phyloP scores from a whole-genome alignment of 108 stramenopile genomes.

The Craspedostauros australis region DNA sequence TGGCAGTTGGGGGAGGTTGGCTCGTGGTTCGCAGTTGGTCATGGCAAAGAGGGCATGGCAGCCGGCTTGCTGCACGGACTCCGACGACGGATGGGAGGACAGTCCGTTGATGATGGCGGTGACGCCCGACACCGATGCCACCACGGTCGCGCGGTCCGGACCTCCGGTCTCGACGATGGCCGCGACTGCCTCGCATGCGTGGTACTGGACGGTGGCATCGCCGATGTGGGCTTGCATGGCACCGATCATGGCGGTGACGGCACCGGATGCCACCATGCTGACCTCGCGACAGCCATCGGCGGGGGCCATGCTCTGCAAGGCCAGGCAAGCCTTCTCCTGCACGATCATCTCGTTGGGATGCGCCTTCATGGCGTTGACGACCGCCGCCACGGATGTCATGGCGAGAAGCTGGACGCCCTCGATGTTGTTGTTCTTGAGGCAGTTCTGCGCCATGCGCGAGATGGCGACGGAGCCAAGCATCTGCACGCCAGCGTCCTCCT shows the following conservation, averaged over 20 bases:
- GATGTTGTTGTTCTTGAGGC: not conserved
- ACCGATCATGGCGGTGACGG: constrained; percentile 70
- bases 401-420: constrained; percentile 13
- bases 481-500: constrained; percentile 85
- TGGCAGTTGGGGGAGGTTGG: constrained; percentile 64
- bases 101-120: constrained; percentile 75
- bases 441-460: constrained; percentile 21
- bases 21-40: constrained; percentile 41
- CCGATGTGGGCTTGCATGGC: constrained; percentile 89
- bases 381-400: constrained; percentile 57
- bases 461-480: constrained; percentile 79
- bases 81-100: constrained; percentile 55
- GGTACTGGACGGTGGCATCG: constrained; percentile 67
- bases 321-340: constrained; percentile 76
- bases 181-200: constrained; percentile 65
- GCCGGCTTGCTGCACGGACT: constrained; percentile 55
- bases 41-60: constrained; percentile 51
- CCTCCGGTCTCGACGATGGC: constrained; percentile 69
- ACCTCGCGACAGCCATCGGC: constrained; percentile 71
- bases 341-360: constrained; percentile 82
- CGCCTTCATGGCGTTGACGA: constrained; percentile 85
- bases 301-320: constrained; percentile 44
- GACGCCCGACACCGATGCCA: constrained; percentile 74
- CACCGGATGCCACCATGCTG: constrained; percentile 78
- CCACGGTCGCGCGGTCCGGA: constrained; percentile 67